These are phyloP conservation scores for Stylonectria norvegica DNA, from an alignment of 2,329 filamentous ascomycete genomes.

Conservation along the genomic window DNA sequence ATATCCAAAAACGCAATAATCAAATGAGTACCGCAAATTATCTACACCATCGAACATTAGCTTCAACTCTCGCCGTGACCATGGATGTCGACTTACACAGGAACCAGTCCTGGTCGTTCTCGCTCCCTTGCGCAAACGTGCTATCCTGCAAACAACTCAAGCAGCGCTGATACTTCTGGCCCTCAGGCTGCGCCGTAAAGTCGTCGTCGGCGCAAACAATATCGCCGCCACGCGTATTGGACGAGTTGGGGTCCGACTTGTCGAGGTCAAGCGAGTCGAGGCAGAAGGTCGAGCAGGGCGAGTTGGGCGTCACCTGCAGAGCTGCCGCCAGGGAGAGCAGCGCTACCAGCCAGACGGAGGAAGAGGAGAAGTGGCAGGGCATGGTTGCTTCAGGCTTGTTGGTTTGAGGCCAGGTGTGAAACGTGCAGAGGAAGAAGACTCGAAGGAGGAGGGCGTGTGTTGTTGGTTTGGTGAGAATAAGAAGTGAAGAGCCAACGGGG, in stretches of 20 bases:
- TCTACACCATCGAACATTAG: constrained; percentile 34
- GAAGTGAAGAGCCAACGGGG: no score
- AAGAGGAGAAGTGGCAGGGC: constrained; percentile 6
- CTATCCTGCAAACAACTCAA: constrained; percentile 53
- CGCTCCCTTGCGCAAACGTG: constrained; percentile 42
- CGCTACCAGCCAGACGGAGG: no score
- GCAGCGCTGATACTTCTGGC: constrained; percentile 48
- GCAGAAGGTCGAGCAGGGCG: constrained; percentile 52
- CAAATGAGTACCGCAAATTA: constrained; percentile 51
- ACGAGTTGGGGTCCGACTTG: constrained; percentile 44
- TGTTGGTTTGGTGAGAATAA: no score
- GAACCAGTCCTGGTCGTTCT: constrained; percentile 56
- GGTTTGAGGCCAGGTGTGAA: no score
- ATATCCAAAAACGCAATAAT: constrained; percentile 51
- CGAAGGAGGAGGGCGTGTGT: no score
- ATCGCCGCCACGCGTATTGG: constrained; percentile 42
- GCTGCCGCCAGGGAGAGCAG: constrained; percentile 37
- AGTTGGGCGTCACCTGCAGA: constrained; percentile 51
- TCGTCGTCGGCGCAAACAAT: constrained; percentile 47
- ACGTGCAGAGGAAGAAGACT: no score
- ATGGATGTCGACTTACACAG: constrained; percentile 43
- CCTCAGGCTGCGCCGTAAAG: constrained; percentile 36
- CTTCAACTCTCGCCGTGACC: background rate
- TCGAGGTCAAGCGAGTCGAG: constrained; percentile 41
- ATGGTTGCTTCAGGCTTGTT: no score